phyloP scores from a whole-genome alignment of 2,329 filamentous ascomycete genomes.

The Alternaria solani region DNA sequence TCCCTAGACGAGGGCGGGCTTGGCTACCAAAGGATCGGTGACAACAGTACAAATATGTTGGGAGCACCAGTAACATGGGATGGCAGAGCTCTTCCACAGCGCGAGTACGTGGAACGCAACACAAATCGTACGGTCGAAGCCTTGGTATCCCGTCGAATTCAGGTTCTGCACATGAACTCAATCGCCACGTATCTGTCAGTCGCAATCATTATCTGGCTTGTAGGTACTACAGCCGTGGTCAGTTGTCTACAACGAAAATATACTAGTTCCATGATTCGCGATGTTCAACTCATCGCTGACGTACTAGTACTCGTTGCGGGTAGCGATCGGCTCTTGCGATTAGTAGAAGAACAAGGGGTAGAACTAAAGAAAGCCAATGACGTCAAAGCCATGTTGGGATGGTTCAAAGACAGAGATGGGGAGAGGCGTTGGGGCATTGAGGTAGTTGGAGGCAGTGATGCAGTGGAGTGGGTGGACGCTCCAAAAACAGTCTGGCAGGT shows the following conservation, averaged over 20 bases:
- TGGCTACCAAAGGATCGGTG: slow-evolving; percentile 36
- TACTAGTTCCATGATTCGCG: slow-evolving; percentile 22
- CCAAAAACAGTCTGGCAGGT: slow-evolving; percentile 15
- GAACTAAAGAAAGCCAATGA: slow-evolving; percentile 21
- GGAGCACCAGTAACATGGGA: slow-evolving; percentile 12
- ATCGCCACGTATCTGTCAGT: slow-evolving; percentile 28
- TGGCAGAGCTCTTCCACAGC: slow-evolving; percentile 5
- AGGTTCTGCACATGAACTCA: slow-evolving; percentile 29
- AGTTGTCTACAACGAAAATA: slow-evolving; percentile 27
- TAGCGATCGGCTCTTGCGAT: slow-evolving; percentile 30
- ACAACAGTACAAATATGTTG: slow-evolving; percentile 14
- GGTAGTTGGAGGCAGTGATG: slow-evolving; percentile 28
- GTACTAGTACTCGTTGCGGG: slow-evolving; percentile 34
- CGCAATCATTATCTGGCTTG: slow-evolving; percentile 32
- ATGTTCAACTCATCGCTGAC: slow-evolving; percentile 35
- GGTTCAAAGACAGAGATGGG: slow-evolving; percentile 31
- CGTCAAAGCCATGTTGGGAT: slow-evolving; percentile 26
- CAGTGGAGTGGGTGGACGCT: slow-evolving; percentile 27
- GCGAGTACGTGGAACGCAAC: slow-evolving; percentile 12
- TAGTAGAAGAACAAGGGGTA: slow-evolving; percentile 26
- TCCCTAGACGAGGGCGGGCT: slow-evolving; percentile 27
- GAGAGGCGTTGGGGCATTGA: slow-evolving; percentile 34
- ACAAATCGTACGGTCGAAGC: slow-evolving; percentile 20
- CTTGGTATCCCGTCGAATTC: slow-evolving; percentile 21
- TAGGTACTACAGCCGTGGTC: slow-evolving; percentile 24